Conservation (phyloP, 2,329 filamentous ascomycete species). For the Trichoderma koningii region DNA sequence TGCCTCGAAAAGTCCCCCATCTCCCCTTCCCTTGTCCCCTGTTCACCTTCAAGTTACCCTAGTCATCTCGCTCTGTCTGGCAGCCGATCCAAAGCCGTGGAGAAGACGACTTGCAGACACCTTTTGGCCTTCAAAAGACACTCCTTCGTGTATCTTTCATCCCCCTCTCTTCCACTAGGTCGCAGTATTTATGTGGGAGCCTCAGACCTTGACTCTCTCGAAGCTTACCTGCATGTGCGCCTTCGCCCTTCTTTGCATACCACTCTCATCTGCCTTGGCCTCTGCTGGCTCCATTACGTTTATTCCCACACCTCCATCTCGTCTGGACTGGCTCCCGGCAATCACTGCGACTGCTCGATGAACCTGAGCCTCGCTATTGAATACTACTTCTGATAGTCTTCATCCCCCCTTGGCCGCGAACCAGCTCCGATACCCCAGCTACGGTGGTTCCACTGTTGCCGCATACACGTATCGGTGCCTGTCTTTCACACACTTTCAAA, state of each 20-base stretch:
- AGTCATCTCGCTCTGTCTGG: constrained; percentile 21
- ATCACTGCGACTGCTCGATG: not conserved
- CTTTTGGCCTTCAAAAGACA: constrained; percentile 41
- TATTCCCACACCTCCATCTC: constrained; percentile 10
- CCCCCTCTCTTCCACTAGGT: constrained; percentile 31
- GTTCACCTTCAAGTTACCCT: constrained; percentile 24
- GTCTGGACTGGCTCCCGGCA: not conserved
- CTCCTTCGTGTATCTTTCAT: constrained; percentile 35
- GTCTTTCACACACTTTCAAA: constrained; percentile 28
- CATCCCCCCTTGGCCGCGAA: constrained; percentile 33
- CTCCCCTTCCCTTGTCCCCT: constrained; percentile 22
- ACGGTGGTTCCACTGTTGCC: constrained; percentile 19
- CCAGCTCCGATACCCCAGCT: constrained; percentile 25
- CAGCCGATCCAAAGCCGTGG: constrained; percentile 27
- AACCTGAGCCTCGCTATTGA: constrained; percentile 2
- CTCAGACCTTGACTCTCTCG: constrained; percentile 38
- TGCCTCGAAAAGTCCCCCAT: not conserved
- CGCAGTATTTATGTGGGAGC: constrained; percentile 33
- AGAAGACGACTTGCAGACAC: constrained; percentile 39
- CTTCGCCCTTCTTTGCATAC: constrained; percentile 29
- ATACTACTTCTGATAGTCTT: constrained; percentile 30
- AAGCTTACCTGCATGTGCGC: constrained; percentile 34
- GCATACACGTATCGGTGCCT: constrained; percentile 26
- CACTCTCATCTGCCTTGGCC: not conserved
- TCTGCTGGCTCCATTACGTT: not conserved